Conservation (phyloP, 176 grass and related monocot genomes). For the Phragmites australis region DNA sequence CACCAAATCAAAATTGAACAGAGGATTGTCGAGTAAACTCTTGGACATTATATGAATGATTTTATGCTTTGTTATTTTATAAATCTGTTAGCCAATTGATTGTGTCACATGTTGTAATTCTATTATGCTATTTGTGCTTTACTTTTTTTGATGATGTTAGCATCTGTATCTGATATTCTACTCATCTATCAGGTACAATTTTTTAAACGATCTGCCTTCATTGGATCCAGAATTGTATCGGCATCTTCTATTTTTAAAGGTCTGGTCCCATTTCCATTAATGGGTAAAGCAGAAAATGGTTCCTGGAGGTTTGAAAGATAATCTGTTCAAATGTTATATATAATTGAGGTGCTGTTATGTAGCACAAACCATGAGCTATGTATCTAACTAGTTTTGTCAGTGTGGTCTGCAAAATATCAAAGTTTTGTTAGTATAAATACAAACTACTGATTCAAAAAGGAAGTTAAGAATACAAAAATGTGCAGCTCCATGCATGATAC, state of each 20-base stretch:
- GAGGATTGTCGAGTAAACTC: background rate
- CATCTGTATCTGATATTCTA: constrained; percentile 20
- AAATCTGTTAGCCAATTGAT: constrained; percentile 15
- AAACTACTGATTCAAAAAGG: too few species aligned
- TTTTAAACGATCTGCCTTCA: constrained; percentile 96
- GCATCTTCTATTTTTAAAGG: constrained; percentile 96
- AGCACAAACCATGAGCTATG: background rate
- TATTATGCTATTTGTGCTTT: constrained; percentile 24
- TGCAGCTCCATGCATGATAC: background rate
- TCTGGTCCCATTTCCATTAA: constrained; percentile 34
- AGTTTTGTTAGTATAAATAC: too few species aligned
- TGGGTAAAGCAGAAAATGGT: constrained; percentile 23
- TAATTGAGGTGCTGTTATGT: background rate
- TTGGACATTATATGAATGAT: background rate
- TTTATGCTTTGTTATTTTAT: constrained; percentile 16
- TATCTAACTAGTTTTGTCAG: background rate
- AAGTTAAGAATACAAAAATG: background rate
- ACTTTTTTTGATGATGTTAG: constrained; percentile 24
- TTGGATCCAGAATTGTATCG: constrained; percentile 96
- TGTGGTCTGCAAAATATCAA: too few species aligned
- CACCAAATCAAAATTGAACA: constrained; percentile 8
- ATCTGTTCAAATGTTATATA: constrained; percentile 7
- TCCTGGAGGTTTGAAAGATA: constrained; percentile 1
- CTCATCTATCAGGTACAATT: constrained; percentile 73
- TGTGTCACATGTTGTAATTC: constrained; percentile 12